Base-by-base conservation (phyloP, 805 yeast genomes). In the Zygosaccharomyces siamensis region DNA sequence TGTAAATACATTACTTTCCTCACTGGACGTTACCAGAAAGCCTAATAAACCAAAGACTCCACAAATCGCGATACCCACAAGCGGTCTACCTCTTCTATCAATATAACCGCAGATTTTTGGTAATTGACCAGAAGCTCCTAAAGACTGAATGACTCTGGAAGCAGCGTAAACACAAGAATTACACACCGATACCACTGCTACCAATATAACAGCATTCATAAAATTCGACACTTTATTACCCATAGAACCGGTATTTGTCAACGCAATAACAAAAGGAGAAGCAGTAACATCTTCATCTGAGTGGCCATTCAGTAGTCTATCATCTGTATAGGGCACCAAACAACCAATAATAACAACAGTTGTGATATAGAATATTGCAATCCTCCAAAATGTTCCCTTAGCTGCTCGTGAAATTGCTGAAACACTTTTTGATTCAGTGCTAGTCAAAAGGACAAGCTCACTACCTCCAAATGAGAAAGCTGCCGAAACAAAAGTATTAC, bases 391-490 rank as follows among this genome's bases (percentile, higher is more conserved):
- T 18, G 80, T 83, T 52, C 79, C 77, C 56, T 74, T 76, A 54
- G 80, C 76, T 38, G 85, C 85, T 26, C 74, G 71, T 35, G 86
- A 85, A 42, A 81, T 79, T 14, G 83, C 64, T 53, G 76, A 76
- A 58, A 76, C 72, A 75, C 68, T 75, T 73, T 64, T 48, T 64
- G 66, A 64, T 31, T 64, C 36, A 69, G 66, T 48, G 76, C 70
- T 18, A 5, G 89, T 83, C 45, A 84, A 69, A 33, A 86, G 86
- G 23, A 78, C 74, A 47, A 84, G 70, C 64, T 84, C 90, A 20
- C 84, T 79, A 39, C 89, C 89, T 26, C 83, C 78, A 60, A 80
- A 84, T 5, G 87, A 75, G 58, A 83, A 84, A 0, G 89, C 86
- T n/a, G 89, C 86, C 28, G 82, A 78, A 46, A 81, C 81, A 52